Evolutionary conservation across 176 grass and related monocot species (phyloP).

Genomic region (Sorghum bicolor): Sorghum_bicolor_NCBIv3 NC_012879.2:1643001-1643500

Average conservation of each 20-base stretch:
- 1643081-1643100: slow-evolving; percentile 69
- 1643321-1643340: not conserved
- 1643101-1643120: slow-evolving; percentile 87
- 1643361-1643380: not conserved
- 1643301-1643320: not conserved
- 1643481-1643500: too few relatives aligned
- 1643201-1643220: not conserved
- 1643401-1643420: too few relatives aligned
- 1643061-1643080: slow-evolving; percentile 73
- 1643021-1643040: not conserved
- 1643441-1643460: not conserved
- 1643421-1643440: not conserved
- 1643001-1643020: not conserved
- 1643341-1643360: not conserved
- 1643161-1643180: slow-evolving; percentile 44
- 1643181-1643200: not conserved
- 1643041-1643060: slow-evolving; percentile 39
- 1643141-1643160: slow-evolving; percentile 91
- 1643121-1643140: slow-evolving; percentile 88
- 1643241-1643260: not conserved
- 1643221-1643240: not conserved
- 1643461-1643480: not conserved
- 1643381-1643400: not conserved
- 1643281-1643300: not conserved
- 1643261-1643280: not conserved